Base-by-base conservation (phyloP, 257 asterid genomes). In the Gynochthodes officinalis region DNA sequence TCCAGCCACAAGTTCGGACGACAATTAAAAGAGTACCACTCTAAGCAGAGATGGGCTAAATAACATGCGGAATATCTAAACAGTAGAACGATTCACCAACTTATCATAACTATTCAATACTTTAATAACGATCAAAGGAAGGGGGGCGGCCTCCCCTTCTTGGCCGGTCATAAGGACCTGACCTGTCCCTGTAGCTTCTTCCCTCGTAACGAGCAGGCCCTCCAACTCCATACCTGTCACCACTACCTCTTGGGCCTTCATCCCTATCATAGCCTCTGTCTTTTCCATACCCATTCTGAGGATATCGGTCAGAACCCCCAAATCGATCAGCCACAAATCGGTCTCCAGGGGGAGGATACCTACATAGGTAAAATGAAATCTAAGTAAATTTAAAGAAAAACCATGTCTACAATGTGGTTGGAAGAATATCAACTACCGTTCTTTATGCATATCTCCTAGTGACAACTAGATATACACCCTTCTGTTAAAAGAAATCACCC, bases 151-250 rank as follows among this genome's bases (percentile, higher is more conserved):
- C 96, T 66, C 89, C 91, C 79, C 94, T 83, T 77, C 90, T 82
- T n/a, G 97, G 90, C 32, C 93, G 95, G 76, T 91, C 95, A 57
- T 91, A 91, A 7, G 97, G 96, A 40, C 84, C 90, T 15, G 88
- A 84, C 83, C 93, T 84, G 40, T 88, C 96, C 78, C 95, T 75
- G 67, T 84, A 72, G 81, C 76, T 83, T 82, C 92, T 82, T 69
- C 91, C 98, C 59, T 90, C 98, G 4, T 87, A 86, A 0, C 95
- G 91, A 25, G 87, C 84, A 43, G 93, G 89, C 35, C 85, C 88
- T 48, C 89, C 90, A 21, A 79, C 86, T 53, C 82, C 88, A 59
- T 81, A 88, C 71, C 92, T 79, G 82, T 87, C 96, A 40, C 86
- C 42, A 48, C 75, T 32, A 28, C 91, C 93, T 75, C 91, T 79